phyloP scores from a whole-genome alignment of 2,329 filamentous ascomycete species.

The Xylogone sp. region DNA sequence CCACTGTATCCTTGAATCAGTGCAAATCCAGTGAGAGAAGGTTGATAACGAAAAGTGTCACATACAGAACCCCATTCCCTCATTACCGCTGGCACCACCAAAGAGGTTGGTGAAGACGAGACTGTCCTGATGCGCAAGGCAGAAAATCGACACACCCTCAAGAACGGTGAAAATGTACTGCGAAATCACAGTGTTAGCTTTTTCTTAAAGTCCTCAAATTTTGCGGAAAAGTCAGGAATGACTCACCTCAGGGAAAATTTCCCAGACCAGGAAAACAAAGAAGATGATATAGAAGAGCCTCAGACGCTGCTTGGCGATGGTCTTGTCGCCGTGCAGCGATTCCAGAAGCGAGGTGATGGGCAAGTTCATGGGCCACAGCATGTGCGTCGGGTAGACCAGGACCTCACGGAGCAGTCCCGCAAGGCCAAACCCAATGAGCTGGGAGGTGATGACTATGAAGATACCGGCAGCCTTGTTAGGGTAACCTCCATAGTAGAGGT shows the following conservation, averaged over 20 bases:
- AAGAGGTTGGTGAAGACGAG: slow-evolving; percentile 43
- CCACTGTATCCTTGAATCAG: slow-evolving; percentile 13
- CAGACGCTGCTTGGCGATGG: slow-evolving; percentile 33
- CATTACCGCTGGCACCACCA: slow-evolving; percentile 41
- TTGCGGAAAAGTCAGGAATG: too few species aligned
- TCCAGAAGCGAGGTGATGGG: slow-evolving; percentile 34
- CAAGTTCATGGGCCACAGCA: slow-evolving; percentile 30
- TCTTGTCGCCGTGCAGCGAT: slow-evolving; percentile 33
- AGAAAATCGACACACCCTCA: slow-evolving; percentile 37
- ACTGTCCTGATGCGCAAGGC: slow-evolving; percentile 34
- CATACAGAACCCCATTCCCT: slow-evolving; percentile 34
- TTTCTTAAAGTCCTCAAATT: too few species aligned
- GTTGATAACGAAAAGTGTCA: too few species aligned
- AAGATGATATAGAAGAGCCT: slow-evolving; percentile 28
- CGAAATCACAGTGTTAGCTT: too few species aligned
- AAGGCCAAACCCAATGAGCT: slow-evolving; percentile 60
- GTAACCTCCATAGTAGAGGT: slow-evolving; percentile 36
- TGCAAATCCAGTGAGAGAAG: too few species aligned
- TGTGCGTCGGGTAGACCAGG: slow-evolving; percentile 36
- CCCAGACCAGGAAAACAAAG: slow-evolving; percentile 37
- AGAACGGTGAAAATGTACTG: slow-evolving; percentile 37
- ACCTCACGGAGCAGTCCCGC: slow-evolving; percentile 56
- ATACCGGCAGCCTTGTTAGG: slow-evolving; percentile 52
- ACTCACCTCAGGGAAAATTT: slow-evolving; percentile 37
- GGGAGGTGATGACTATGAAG: slow-evolving; percentile 55